A percentile compares a stretch with the other conserved stretches of the same genome.
Conservation (phyloP, 1,284 basidiomycete genomes). For the Boletus austroedulis region DNA sequence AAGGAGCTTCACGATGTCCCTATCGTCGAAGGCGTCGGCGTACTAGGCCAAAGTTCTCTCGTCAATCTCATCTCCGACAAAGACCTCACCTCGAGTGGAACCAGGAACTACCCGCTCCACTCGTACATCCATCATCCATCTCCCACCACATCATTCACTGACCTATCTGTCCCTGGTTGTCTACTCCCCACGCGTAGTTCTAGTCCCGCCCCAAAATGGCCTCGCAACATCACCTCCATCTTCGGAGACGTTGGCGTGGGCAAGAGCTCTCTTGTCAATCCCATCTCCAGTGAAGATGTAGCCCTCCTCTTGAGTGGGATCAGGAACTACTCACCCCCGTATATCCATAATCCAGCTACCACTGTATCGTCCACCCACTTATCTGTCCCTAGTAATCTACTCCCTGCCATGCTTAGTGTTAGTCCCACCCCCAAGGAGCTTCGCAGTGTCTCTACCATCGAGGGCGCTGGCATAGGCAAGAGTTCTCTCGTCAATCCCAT, state of each 20-base stretch:
- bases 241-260: too few relatives aligned
- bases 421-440: conserved; percentile 20
- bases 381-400: too few relatives aligned
- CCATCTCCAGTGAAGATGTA: conserved; percentile 21
- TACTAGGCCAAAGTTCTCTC: conserved; percentile 35
- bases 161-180: background rate
- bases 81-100: too few relatives aligned
- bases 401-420: too few relatives aligned
- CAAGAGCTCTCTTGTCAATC: conserved; percentile 32
- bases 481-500: too few relatives aligned
- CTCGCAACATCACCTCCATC: conserved; percentile 30
- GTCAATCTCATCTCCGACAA: conserved; percentile 32
- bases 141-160: background rate
- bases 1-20: conserved; percentile 8
- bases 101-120: too few relatives aligned
- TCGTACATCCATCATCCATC: background rate
- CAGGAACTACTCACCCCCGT: conserved; percentile 25
- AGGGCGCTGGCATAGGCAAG: too few relatives aligned
- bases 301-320: conserved; percentile 25
- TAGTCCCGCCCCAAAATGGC: conserved; percentile 15
- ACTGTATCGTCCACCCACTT: too few relatives aligned
- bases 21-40: conserved; percentile 31
- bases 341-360: too few relatives aligned
- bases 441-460: too few relatives aligned
- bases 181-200: conserved; percentile 19